phyloP scores from a whole-genome alignment of 495 filamentous ascomycete genomes.

The Penicillium salamii region DNA sequence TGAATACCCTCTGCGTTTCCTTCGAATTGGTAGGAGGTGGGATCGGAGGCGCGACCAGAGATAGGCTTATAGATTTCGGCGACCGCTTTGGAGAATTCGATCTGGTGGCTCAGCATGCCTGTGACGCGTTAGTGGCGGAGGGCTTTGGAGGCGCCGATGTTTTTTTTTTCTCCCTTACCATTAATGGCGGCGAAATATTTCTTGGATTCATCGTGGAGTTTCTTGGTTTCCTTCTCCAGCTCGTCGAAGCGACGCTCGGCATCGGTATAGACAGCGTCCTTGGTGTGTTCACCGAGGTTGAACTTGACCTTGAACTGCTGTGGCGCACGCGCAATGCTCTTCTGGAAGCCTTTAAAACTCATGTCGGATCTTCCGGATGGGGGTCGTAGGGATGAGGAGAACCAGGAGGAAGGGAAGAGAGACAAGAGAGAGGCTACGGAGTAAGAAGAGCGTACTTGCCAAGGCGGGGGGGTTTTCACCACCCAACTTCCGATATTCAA shows the following conservation, averaged over 20 bases:
- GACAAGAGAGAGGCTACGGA: constrained; percentile 9
- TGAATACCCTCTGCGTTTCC: constrained; percentile 93
- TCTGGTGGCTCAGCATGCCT: constrained; percentile 96
- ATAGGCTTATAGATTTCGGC: constrained; percentile 98
- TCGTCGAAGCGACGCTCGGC: constrained; percentile 92
- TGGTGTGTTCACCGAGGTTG: constrained; percentile 89
- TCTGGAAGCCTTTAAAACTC: constrained; percentile 97
- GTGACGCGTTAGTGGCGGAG: constrained; percentile 13
- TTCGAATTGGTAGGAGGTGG: constrained; percentile 72
- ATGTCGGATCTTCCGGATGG: constrained; percentile 45
- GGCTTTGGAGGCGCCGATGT: neutral
- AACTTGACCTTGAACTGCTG: constrained; percentile 89
- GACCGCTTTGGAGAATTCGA: constrained; percentile 95
- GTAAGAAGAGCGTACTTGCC: constrained; percentile 1
- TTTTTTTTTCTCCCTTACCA: constrained; percentile 40
- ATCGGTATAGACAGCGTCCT: constrained; percentile 92
- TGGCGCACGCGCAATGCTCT: constrained; percentile 82
- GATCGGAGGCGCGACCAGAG: constrained; percentile 91
- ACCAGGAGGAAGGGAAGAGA: constrained; percentile 2
- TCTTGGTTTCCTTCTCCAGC: constrained; percentile 93
- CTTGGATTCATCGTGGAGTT: constrained; percentile 89
- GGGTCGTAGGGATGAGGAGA: no score
- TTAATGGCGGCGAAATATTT: constrained; percentile 98
- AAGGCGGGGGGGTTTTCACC: constrained; percentile 18
- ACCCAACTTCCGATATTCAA: constrained; percentile 17